Percentiles rank a stretch among this genome's conserved stretches.
These are phyloP conservation scores for Cyclostephanos tholiformis DNA, from an alignment of 108 stramenopile genomes.

Conservation along the genomic window DNA sequence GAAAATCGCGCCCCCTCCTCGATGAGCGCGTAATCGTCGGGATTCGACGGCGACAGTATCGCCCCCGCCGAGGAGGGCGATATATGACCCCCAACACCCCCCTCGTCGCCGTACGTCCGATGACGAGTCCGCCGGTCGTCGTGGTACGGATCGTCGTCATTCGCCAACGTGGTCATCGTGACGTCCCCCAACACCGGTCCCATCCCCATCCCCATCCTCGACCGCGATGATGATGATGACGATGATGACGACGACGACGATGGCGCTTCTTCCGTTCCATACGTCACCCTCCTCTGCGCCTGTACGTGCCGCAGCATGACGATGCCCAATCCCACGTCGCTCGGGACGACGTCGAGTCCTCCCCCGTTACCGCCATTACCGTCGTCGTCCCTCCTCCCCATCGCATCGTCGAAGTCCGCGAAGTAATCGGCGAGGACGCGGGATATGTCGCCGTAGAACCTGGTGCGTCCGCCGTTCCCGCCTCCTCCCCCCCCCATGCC, in stretches of 20 bases:
- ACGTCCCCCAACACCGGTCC: too few relatives aligned
- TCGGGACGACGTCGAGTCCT: slow-evolving; percentile 74
- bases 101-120: background rate
- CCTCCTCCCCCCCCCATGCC: background rate
- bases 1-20: slow-evolving; percentile 90
- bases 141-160: slow-evolving; percentile 1
- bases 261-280: slow-evolving; percentile 42
- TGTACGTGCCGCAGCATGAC: slow-evolving; percentile 79
- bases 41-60: slow-evolving; percentile 64
- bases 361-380: slow-evolving; percentile 1
- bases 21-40: slow-evolving; percentile 54
- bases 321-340: slow-evolving; percentile 78
- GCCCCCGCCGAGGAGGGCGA: slow-evolving; percentile 35
- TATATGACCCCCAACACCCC: slow-evolving; percentile 10
- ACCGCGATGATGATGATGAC: background rate
- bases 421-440: slow-evolving; percentile 85
- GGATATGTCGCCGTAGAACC: slow-evolving; percentile 69
- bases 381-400: background rate
- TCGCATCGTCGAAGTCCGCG: slow-evolving; percentile 46
- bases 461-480: slow-evolving; percentile 27
- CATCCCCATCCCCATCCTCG: background rate
- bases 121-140: too few relatives aligned
- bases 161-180: too few relatives aligned
- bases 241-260: background rate
- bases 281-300: slow-evolving; percentile 59